phyloP scores from a whole-genome alignment of 2,329 filamentous ascomycete genomes.

The Parafenestella ontariensis region DNA sequence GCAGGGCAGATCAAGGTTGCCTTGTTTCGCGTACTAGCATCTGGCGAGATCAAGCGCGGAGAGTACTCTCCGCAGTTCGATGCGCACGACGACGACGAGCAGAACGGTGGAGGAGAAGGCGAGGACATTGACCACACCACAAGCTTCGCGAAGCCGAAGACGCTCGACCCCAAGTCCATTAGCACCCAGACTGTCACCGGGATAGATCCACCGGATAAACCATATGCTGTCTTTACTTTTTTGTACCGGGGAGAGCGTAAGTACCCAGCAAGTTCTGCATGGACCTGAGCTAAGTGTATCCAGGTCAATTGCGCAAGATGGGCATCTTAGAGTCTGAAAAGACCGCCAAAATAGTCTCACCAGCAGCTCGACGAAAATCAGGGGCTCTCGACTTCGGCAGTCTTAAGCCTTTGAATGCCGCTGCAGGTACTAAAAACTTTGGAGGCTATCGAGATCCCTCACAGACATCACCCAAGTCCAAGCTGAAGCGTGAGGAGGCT shows the following conservation, averaged over 20 bases:
- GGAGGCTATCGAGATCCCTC: constrained; percentile 81
- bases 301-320: constrained; percentile 96
- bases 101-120: constrained; percentile 64
- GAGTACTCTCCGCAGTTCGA: constrained; percentile 98
- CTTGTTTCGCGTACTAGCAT: constrained; percentile 92
- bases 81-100: constrained; percentile 92
- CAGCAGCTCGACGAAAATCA: constrained; percentile 77
- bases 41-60: constrained; percentile 95
- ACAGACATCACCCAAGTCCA: constrained; percentile 59
- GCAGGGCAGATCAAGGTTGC: constrained; percentile 98
- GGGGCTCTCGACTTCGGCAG: constrained; percentile 84
- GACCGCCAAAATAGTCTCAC: constrained; percentile 62
- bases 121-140: constrained; percentile 96
- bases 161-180: constrained; percentile 93
- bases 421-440: constrained; percentile 85
- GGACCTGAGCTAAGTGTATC: constrained; percentile 14
- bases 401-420: constrained; percentile 79
- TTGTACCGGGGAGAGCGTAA: constrained; percentile 94
- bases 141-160: constrained; percentile 96
- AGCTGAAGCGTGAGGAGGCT: constrained; percentile 59
- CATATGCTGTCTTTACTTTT: constrained; percentile 96
- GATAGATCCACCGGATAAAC: constrained; percentile 93
- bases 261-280: constrained; percentile 49
- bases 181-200: constrained; percentile 99
- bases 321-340: constrained; percentile 79